Evolutionary conservation across 805 yeast species (phyloP).

Genomic region (Komagataella phaffii): DNA sequence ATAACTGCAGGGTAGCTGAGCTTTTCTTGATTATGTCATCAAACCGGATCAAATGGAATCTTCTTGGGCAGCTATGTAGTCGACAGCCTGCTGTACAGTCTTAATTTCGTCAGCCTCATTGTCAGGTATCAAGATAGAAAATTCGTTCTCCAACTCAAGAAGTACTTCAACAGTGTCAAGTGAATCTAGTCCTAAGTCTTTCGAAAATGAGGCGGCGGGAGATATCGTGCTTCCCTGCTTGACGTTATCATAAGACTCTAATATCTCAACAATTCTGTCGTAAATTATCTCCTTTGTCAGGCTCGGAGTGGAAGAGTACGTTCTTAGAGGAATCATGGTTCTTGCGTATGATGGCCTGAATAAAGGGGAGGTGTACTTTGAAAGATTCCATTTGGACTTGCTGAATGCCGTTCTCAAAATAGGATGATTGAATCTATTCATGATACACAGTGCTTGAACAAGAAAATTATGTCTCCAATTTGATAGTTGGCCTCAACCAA

Average conservation of each 20-base stretch:
- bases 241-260: conserved; percentile 52
- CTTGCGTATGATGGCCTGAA: not conserved
- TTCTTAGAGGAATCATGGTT: conserved; percentile 10
- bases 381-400: not conserved
- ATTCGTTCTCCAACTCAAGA: conserved; percentile 63
- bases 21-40: not conserved
- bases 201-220: conserved; percentile 38
- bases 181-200: conserved; percentile 59
- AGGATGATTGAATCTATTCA: not conserved
- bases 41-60: conserved; percentile 18
- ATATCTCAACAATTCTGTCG: conserved; percentile 48
- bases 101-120: conserved; percentile 87
- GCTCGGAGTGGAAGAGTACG: conserved; percentile 45
- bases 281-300: conserved; percentile 48
- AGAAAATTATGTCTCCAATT: not conserved
- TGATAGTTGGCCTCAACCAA: not conserved
- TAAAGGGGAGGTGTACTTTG: not conserved
- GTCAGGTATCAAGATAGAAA: conserved; percentile 76
- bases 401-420: not conserved
- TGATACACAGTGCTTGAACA: not conserved
- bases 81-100: conserved; percentile 87
- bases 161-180: conserved; percentile 61
- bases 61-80: conserved; percentile 65
- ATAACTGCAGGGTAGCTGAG: not conserved
- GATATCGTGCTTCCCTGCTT: conserved; percentile 20